phyloP scores from a whole-genome alignment of 805 yeast species.

The Yarrowia yakushimensis region DNA sequence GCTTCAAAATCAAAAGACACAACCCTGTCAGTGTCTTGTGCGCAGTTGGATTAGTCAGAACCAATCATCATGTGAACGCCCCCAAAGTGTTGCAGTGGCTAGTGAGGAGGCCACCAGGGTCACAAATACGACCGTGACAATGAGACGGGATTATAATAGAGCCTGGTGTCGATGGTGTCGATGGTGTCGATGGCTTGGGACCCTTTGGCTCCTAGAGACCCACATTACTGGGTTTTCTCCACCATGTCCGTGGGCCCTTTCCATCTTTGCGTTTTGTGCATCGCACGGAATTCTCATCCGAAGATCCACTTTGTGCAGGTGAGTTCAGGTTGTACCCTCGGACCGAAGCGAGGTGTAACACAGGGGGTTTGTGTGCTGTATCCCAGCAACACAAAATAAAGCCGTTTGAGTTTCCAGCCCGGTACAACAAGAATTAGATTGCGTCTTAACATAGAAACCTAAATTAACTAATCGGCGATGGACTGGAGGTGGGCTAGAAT shows the following conservation, averaged over 20 bases:
- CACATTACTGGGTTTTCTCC: neutral
- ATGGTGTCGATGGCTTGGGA: too few relatives aligned
- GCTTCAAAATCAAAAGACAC: neutral
- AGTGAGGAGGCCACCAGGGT: neutral
- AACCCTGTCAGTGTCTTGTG: neutral
- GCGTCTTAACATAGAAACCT: neutral
- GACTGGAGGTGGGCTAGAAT: slow-evolving; percentile 6
- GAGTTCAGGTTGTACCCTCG: neutral
- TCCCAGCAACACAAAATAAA: neutral
- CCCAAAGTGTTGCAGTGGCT: neutral
- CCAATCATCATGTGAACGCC: neutral
- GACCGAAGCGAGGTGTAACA: neutral
- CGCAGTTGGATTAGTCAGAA: neutral
- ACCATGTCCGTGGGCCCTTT: neutral
- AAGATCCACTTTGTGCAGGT: neutral
- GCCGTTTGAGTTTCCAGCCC: neutral
- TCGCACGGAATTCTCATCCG: neutral
- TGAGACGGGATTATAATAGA: neutral
- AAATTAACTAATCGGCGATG: neutral
- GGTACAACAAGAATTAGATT: neutral
- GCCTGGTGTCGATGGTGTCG: too few relatives aligned
- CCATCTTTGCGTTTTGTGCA: neutral
- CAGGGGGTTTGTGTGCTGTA: neutral
- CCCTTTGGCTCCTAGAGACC: neutral
- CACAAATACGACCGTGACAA: neutral